phyloP scores from a whole-genome alignment of 768 basidiomycete genomes.

The Lactarius deliciosus region DNA sequence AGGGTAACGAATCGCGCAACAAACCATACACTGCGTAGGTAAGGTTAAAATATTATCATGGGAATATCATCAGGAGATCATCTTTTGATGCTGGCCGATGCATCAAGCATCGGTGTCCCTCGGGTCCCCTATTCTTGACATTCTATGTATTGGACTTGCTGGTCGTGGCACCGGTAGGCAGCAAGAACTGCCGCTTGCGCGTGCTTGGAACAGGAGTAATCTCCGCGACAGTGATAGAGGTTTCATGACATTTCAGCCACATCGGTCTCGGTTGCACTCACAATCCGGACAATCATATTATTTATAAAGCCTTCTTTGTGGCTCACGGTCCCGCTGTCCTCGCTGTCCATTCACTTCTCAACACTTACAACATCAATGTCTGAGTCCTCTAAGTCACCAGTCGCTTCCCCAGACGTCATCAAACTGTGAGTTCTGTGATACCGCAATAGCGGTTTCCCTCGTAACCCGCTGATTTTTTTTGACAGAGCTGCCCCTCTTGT shows the following conservation, averaged over 20 bases:
- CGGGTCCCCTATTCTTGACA: too few species aligned
- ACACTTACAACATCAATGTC: not conserved
- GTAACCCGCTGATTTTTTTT: not conserved
- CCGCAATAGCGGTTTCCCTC: not conserved
- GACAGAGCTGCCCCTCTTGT: not conserved
- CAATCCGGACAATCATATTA: not conserved
- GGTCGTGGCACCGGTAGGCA: not conserved
- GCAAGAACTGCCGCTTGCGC: not conserved
- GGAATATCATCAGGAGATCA: too few species aligned
- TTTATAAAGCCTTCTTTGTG: not conserved
- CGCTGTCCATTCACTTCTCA: not conserved
- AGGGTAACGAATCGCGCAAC: too few species aligned
- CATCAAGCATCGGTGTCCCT: too few species aligned
- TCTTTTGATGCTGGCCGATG: too few species aligned
- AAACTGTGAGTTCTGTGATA: not conserved
- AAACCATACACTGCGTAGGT: too few species aligned
- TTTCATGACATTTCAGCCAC: too few species aligned
- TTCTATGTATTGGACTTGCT: not conserved
- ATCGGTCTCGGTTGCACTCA: not conserved
- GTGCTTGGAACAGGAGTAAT: not conserved
- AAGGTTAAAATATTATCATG: too few species aligned
- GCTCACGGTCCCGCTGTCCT: not conserved
- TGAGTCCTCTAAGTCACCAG: not conserved
- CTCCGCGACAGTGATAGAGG: too few species aligned
- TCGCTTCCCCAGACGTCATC: not conserved